Conservation (phyloP, 495 filamentous ascomycete genomes). For the Penicillium bialowiezense region DNA sequence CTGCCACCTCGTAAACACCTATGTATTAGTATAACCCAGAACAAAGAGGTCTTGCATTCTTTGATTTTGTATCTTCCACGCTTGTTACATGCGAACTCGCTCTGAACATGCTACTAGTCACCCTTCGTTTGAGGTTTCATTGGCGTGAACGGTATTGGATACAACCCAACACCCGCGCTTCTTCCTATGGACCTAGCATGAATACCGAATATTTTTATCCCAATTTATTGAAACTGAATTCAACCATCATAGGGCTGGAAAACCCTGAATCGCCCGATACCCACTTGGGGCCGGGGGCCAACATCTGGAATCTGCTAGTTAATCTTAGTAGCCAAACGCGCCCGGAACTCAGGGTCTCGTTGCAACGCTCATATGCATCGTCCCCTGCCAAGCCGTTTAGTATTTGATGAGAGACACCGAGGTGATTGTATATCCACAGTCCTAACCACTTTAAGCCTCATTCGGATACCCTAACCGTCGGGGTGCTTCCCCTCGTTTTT, state of each 20-base stretch:
- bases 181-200: too few species aligned
- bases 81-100: not conserved
- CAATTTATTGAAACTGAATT: not conserved
- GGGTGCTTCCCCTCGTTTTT: too few species aligned
- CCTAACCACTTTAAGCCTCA: not conserved
- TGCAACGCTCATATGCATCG: not conserved
- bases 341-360: too few species aligned
- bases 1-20: slow-evolving; percentile 29
- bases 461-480: not conserved
- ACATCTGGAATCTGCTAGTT: too few species aligned
- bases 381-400: not conserved
- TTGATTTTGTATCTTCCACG: not conserved
- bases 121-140: not conserved
- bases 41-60: slow-evolving; percentile 4
- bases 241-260: too few species aligned
- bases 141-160: slow-evolving; percentile 3
- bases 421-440: not conserved
- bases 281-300: too few species aligned
- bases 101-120: not conserved
- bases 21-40: not conserved
- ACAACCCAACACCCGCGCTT: too few species aligned
- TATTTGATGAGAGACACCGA: not conserved
- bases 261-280: too few species aligned
- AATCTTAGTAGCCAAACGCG: too few species aligned
- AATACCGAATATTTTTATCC: not conserved